A percentile compares a stretch with the other conserved stretches of the same genome.
Conservation (phyloP, 169 alveolate species). For the Plasmodium yoelii region DNA sequence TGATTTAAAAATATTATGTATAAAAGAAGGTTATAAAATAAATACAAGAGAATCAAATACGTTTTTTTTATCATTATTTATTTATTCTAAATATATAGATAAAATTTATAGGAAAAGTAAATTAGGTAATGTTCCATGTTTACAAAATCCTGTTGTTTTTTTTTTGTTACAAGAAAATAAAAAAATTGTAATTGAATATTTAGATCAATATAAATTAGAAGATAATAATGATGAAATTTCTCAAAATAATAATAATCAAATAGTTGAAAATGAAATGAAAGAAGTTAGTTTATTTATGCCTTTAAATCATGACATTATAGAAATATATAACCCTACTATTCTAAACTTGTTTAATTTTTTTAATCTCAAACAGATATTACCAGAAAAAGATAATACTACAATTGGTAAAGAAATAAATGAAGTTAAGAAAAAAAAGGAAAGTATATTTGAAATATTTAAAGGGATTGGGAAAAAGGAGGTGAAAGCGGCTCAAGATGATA, state of each 20-base stretch:
- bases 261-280: slow-evolving; percentile 34
- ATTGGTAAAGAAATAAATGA: not conserved
- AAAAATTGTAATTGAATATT: slow-evolving; percentile 70
- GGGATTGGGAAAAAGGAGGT: too few species aligned
- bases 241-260: not conserved
- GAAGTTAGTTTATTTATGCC: slow-evolving; percentile 39
- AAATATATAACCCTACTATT: not conserved
- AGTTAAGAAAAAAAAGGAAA: too few species aligned
- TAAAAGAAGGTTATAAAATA: slow-evolving; percentile 74
- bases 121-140: slow-evolving; percentile 70
- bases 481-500: too few species aligned
- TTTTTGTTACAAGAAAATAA: slow-evolving; percentile 56
- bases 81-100: slow-evolving; percentile 70
- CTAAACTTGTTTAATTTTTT: slow-evolving; percentile 4
- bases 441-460: too few species aligned
- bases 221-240: slow-evolving; percentile 14
- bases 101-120: slow-evolving; percentile 75
- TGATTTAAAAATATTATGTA: slow-evolving; percentile 49
- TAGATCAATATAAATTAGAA: slow-evolving; percentile 68
- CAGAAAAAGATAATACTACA: not conserved
- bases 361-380: slow-evolving; percentile 11
- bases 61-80: slow-evolving; percentile 52
- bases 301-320: slow-evolving; percentile 23
- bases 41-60: slow-evolving; percentile 71
- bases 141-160: slow-evolving; percentile 67